Evolutionary conservation across 345 rosid genomes (phyloP).

Genomic region (Cardamine resedifolia): DNA sequence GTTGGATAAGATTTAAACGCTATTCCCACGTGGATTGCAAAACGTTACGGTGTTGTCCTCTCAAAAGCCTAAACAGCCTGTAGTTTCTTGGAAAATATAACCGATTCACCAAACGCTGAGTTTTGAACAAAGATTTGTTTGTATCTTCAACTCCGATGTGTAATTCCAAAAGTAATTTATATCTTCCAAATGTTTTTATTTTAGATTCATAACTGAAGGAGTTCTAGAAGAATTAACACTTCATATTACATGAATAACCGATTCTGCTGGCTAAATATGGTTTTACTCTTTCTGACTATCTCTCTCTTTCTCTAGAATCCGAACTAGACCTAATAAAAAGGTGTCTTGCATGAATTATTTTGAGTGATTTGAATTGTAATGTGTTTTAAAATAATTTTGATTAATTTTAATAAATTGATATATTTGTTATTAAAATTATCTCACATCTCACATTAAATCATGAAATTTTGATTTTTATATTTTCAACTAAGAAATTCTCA

Average conservation of each 20-base stretch:
- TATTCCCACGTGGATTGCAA: slow-evolving; percentile 15
- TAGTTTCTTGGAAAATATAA: background rate
- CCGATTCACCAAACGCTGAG: background rate
- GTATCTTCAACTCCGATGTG: background rate
- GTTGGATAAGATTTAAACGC: slow-evolving; percentile 38
- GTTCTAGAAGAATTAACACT: background rate
- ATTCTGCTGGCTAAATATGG: background rate
- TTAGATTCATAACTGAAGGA: background rate
- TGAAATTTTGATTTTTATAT: too few species aligned
- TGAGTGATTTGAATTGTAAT: too few species aligned
- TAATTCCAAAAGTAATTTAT: background rate
- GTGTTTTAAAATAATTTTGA: too few species aligned
- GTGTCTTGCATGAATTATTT: too few species aligned
- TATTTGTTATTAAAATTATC: too few species aligned
- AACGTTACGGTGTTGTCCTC: slow-evolving; percentile 5
- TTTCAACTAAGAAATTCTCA: too few species aligned
- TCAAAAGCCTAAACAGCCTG: background rate
- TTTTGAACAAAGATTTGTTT: background rate
- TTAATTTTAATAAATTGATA: too few species aligned
- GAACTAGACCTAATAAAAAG: background rate
- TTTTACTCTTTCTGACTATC: background rate
- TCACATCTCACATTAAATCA: too few species aligned
- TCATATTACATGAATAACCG: background rate
- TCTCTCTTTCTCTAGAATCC: background rate
- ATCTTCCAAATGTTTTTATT: background rate